Conservation (phyloP, 768 basidiomycete species). For the Suillus plorans region DNA sequence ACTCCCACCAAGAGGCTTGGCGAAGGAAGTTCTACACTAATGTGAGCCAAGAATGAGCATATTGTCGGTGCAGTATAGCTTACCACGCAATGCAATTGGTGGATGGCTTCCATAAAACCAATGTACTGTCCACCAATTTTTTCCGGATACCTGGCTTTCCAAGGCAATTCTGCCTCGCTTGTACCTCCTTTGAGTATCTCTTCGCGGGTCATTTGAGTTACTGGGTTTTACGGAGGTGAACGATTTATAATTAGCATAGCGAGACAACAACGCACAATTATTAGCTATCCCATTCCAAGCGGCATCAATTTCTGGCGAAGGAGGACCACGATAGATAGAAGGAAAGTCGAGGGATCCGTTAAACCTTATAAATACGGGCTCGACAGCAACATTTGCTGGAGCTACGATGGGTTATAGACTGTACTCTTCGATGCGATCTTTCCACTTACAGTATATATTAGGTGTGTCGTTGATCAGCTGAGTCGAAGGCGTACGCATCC, state of each 20-base stretch:
- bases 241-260: neutral
- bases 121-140: constrained; percentile 12
- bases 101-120: constrained; percentile 7
- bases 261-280: neutral
- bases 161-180: neutral
- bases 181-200: constrained; percentile 10
- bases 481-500: constrained; percentile 4
- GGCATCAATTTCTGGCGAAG: constrained; percentile 12
- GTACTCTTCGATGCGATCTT: neutral
- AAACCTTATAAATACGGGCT: constrained; percentile 8
- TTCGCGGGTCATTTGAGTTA: constrained; percentile 4
- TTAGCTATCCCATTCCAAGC: constrained; percentile 10
- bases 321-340: constrained; percentile 11
- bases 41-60: neutral
- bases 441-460: constrained; percentile 3
- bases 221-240: constrained; percentile 4
- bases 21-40: constrained; percentile 8
- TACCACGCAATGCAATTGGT: constrained; percentile 14
- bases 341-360: constrained; percentile 9
- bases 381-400: constrained; percentile 12
- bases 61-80: neutral
- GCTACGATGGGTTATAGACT: neutral
- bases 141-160: constrained; percentile 10
- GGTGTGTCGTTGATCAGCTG: neutral
- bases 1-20: constrained; percentile 11